Evolutionary conservation across 768 basidiomycete species (phyloP).

Genomic region (Austroboletus festivus): DNA sequence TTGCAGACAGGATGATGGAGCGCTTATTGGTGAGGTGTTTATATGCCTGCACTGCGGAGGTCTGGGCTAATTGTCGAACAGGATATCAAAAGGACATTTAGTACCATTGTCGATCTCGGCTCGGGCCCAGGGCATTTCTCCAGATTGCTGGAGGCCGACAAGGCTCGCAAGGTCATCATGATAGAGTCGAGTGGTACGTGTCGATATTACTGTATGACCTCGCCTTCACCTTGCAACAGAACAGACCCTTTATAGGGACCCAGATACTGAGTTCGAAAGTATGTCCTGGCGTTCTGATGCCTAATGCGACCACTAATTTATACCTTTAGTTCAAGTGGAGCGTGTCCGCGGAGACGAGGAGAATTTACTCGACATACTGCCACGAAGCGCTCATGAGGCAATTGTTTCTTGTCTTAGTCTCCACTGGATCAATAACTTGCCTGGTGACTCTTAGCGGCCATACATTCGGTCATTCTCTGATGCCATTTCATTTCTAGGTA

Average conservation of each 20-base stretch:
- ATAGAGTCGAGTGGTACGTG: constrained; percentile 79
- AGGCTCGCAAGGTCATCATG: constrained; percentile 73
- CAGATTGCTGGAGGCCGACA: constrained; percentile 68
- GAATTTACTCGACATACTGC: constrained; percentile 59
- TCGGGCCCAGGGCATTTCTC: constrained; percentile 92
- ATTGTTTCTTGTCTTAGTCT: constrained; percentile 88
- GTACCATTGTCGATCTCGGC: constrained; percentile 79
- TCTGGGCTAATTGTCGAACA: constrained; percentile 32
- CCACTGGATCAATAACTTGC: constrained; percentile 98
- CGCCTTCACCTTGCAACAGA: constrained; percentile 41
- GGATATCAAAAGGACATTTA: constrained; percentile 90
- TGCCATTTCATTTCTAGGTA: constrained; percentile 43
- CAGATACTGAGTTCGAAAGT: constrained; percentile 82
- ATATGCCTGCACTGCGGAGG: too few relatives aligned
- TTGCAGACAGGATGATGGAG: constrained; percentile 89
- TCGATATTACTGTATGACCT: neutral
- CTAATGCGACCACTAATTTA: neutral
- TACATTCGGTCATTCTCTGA: neutral
- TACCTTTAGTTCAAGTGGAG: constrained; percentile 63
- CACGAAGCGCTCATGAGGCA: constrained; percentile 80
- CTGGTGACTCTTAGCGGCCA: constrained; percentile 52
- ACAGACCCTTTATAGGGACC: constrained; percentile 69
- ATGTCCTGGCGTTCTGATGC: constrained; percentile 9
- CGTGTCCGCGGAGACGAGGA: constrained; percentile 86
- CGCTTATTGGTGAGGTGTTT: constrained; percentile 65